Evolutionary conservation across 2,329 filamentous ascomycete species (phyloP).

Genomic region (Colletotrichum sp.): DNA sequence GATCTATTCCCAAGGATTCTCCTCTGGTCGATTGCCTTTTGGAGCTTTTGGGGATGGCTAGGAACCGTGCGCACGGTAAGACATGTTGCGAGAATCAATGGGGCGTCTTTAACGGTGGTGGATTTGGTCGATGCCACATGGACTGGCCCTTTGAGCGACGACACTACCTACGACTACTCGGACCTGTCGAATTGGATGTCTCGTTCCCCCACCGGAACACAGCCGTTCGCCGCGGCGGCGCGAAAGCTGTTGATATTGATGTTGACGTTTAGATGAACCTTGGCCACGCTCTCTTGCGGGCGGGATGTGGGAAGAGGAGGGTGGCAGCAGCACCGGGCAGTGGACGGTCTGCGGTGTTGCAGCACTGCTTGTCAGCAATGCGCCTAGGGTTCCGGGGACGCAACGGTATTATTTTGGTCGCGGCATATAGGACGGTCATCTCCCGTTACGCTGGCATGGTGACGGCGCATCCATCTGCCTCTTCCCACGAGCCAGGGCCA

Average conservation of each 20-base stretch:
- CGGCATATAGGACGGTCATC: neutral
- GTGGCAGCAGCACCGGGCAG: slow-evolving; percentile 30
- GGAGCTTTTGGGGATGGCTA: neutral
- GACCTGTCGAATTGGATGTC: neutral
- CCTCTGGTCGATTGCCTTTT: neutral
- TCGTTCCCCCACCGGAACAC: neutral
- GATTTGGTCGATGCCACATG: neutral
- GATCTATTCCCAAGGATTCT: neutral
- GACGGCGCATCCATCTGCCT: neutral
- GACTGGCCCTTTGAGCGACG: neutral
- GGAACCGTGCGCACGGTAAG: slow-evolving; percentile 1
- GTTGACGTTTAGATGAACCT: neutral
- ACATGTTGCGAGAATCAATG: neutral
- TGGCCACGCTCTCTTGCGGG: neutral
- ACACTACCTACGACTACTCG: neutral
- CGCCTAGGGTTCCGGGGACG: neutral
- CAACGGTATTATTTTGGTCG: neutral
- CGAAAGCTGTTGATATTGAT: neutral
- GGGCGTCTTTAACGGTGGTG: neutral
- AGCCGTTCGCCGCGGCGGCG: neutral
- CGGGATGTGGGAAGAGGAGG: slow-evolving; percentile 1
- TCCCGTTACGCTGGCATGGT: neutral
- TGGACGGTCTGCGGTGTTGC: neutral
- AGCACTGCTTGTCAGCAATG: neutral
- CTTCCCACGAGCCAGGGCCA: neutral